A percentile compares a stretch with the other conserved stretches of the same genome.
phyloP scores from a whole-genome alignment of 2,329 filamentous ascomycete genomes.

The Xylaria sp. region DNA sequence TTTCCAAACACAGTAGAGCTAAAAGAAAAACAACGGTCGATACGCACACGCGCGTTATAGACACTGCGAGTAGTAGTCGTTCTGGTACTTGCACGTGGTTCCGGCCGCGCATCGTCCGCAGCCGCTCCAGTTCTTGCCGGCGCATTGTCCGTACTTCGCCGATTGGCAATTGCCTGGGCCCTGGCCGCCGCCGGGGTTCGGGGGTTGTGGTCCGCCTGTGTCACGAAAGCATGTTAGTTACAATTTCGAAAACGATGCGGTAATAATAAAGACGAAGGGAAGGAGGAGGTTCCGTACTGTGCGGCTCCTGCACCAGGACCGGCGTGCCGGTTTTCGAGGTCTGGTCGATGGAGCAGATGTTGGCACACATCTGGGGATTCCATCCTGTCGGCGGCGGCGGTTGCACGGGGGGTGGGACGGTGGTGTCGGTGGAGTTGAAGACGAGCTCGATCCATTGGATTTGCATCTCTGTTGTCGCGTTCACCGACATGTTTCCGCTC shows the following conservation, averaged over 20 bases:
- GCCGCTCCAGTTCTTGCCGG: conserved; percentile 39
- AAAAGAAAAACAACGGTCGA: no score
- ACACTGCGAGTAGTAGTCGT: conserved; percentile 41
- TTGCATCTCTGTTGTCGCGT: conserved; percentile 51
- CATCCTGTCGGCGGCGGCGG: conserved; percentile 6
- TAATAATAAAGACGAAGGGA: background rate
- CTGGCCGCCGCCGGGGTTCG: conserved; percentile 13
- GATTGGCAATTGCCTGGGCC: conserved; percentile 29
- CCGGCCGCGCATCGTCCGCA: conserved; percentile 35
- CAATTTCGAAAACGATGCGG: background rate
- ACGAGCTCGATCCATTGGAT: conserved; percentile 59
- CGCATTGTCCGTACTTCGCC: conserved; percentile 40
- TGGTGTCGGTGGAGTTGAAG: conserved; percentile 48
- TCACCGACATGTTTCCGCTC: conserved; percentile 51
- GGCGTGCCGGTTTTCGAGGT: conserved; percentile 45
- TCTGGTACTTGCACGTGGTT: conserved; percentile 38
- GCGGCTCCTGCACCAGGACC: conserved; percentile 35
- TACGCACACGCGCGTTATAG: no score
- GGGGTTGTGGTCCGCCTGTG: conserved; percentile 14
- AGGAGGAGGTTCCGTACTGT: background rate
- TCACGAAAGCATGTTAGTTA: conserved; percentile 2
- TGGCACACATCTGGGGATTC: conserved; percentile 34
- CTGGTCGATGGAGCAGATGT: conserved; percentile 48
- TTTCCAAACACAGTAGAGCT: no score
- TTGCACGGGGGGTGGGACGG: background rate